Evolutionary conservation across 139 green algal species (phyloP).

Genomic region (Chara braunii): DNA sequence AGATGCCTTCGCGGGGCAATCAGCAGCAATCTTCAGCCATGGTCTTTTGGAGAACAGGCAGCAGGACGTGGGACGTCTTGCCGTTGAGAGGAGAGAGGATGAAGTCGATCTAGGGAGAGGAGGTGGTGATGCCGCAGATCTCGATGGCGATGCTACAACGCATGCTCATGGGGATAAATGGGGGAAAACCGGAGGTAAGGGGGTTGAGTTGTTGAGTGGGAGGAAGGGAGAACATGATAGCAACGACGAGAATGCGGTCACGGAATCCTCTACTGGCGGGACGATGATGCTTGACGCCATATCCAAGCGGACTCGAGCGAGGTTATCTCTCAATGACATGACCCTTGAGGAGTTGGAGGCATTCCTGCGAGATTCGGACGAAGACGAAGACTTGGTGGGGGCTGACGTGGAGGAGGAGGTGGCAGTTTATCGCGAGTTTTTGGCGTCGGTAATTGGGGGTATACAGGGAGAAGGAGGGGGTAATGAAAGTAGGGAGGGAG

Average conservation of each 20-base stretch:
- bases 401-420: conserved; percentile 22
- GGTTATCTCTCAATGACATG: conserved; percentile 15
- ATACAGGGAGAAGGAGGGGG: neutral
- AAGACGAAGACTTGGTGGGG: conserved; percentile 8
- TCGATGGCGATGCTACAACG: neutral
- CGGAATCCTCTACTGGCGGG: neutral
- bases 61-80: neutral
- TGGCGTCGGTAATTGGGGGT: conserved; percentile 1
- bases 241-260: neutral
- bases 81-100: neutral
- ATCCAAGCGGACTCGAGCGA: conserved; percentile 8
- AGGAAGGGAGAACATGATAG: neutral
- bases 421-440: conserved; percentile 23
- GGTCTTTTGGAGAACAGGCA: neutral
- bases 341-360: conserved; percentile 20
- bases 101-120: neutral
- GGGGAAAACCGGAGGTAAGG: neutral
- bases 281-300: conserved; percentile 1
- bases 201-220: neutral
- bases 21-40: neutral
- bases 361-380: conserved; percentile 20
- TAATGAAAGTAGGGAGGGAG: neutral
- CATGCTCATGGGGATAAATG: neutral
- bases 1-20: neutral
- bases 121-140: neutral